These are phyloP conservation scores for Oldenlandia corymbosa DNA, from an alignment of 257 asterid genomes.

Conservation along the genomic window DNA sequence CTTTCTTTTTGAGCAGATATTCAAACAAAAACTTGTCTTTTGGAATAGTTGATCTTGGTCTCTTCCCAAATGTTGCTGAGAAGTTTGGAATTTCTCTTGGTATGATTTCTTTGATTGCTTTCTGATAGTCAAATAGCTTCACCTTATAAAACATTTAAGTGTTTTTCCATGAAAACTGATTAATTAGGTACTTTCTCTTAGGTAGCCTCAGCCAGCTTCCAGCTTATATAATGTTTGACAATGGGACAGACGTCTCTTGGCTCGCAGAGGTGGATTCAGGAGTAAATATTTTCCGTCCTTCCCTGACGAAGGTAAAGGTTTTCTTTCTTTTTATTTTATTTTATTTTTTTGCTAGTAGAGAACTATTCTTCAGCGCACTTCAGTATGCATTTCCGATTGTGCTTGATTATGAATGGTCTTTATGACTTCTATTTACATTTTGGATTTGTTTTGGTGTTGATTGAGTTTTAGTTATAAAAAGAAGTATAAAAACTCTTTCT, in stretches of 20 bases:
- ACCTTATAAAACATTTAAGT: neutral
- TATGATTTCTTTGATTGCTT: constrained; percentile 21
- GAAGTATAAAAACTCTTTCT: too few relatives aligned
- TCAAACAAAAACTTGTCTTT: constrained; percentile 74
- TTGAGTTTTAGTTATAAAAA: too few relatives aligned
- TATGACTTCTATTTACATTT: too few relatives aligned
- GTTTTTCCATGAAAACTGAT: constrained; percentile 15
- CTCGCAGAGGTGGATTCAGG: constrained; percentile 57
- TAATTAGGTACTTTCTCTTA: constrained; percentile 25
- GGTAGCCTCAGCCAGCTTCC: constrained; percentile 83
- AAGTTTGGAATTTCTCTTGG: constrained; percentile 79
- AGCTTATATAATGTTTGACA: constrained; percentile 56
- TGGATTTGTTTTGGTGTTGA: too few relatives aligned
- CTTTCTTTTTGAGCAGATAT: constrained; percentile 48
- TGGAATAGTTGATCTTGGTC: constrained; percentile 89
- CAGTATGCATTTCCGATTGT: neutral
- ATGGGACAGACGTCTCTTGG: constrained; percentile 57
- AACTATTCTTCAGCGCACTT: neutral
- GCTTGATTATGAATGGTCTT: too few relatives aligned
- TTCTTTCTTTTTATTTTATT: neutral
- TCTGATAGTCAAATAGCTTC: neutral
- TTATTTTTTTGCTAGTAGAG: neutral
- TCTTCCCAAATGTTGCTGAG: constrained; percentile 95
- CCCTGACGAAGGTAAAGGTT: constrained; percentile 63
- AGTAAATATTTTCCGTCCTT: constrained; percentile 46